Evolutionary conservation across 495 filamentous ascomycete genomes (phyloP).

Genomic region (Oleoguttula mirabilis): DNA sequence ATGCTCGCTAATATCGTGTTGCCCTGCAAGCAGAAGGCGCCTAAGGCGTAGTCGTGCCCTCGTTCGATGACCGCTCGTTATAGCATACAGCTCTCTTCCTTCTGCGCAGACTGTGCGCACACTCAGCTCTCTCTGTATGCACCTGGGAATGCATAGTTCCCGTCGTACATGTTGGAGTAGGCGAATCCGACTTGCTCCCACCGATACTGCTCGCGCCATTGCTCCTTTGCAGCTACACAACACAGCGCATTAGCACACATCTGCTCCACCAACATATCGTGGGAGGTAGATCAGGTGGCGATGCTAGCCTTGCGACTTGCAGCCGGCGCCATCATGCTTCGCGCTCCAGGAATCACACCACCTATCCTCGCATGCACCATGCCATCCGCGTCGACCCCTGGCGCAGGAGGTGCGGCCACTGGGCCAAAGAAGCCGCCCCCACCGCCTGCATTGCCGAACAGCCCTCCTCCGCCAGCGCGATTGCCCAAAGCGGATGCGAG

Average conservation of each 20-base stretch:
- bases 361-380: conserved; percentile 7
- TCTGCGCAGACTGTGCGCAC: no score
- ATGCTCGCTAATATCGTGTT: no score
- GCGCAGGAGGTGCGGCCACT: background rate
- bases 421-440: conserved; percentile 15
- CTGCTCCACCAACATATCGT: background rate
- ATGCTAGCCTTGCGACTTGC: conserved; percentile 12
- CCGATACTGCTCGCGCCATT: background rate
- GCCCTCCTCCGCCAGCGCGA: background rate
- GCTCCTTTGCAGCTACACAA: background rate
- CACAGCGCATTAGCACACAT: no score
- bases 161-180: background rate
- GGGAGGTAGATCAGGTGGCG: background rate
- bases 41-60: no score
- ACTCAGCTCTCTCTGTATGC: no score
- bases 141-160: no score
- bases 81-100: no score
- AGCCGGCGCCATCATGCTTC: conserved; percentile 18
- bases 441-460: background rate
- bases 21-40: no score
- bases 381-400: conserved; percentile 3
- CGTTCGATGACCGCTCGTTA: no score
- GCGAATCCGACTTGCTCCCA: background rate
- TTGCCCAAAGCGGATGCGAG: conserved; percentile 54
- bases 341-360: conserved; percentile 13